Evolutionary conservation across 2,329 filamentous ascomycete species (phyloP), one percentile per base, ranked within the genome.

Genomic region (Periconia macrospinosa): DNA sequence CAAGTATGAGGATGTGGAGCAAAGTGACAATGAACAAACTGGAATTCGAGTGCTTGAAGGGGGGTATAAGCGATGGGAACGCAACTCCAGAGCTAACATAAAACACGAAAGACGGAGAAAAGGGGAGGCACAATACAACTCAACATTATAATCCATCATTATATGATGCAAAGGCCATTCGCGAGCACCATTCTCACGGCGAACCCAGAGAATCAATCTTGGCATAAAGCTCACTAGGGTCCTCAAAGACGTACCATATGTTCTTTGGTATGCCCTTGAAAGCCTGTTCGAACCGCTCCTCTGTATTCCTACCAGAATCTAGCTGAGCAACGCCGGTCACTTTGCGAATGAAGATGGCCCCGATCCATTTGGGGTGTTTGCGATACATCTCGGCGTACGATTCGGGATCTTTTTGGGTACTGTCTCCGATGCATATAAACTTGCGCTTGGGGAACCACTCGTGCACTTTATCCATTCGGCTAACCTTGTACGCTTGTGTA

Each of bases 401-500:
- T 71, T 97, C 93, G 0, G 93, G 92, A 64, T 97, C 93, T 23
- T 85, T 88, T 74, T 97, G 93, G 0, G 92, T 97, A 40, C 88
- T 93, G 74, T 97, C 93, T 1, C 93, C 93, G 59, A 97, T 86
- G 61, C 87, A 87, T 57, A 97, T 84, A 76, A 96, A 87, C 63
- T 88, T 89, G 55, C 90, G 81, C 62, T 82, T 81, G 0, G 93
- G 93, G 46, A 97, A 80, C 89, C 90, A 94, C 1, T 76, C 74
- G 61, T 91, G 83, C 23, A 97, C 84, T 75, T 91, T 91, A 53
- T 83, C 81, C 73, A 96, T 91, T 17, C 89, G 86, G 53, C 87
- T 84, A 11, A 89, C 83, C 74, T 97, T 97, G 80, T 97, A 97
- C 55, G 87, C 84, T 70, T 94, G 83, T 0, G 92, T 96, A 33